Percentiles rank a stretch among this genome's conserved stretches.
These are phyloP conservation scores for Globisporangium iwayamae DNA, from an alignment of 352 stramenopile species.

Conservation along the genomic window DNA sequence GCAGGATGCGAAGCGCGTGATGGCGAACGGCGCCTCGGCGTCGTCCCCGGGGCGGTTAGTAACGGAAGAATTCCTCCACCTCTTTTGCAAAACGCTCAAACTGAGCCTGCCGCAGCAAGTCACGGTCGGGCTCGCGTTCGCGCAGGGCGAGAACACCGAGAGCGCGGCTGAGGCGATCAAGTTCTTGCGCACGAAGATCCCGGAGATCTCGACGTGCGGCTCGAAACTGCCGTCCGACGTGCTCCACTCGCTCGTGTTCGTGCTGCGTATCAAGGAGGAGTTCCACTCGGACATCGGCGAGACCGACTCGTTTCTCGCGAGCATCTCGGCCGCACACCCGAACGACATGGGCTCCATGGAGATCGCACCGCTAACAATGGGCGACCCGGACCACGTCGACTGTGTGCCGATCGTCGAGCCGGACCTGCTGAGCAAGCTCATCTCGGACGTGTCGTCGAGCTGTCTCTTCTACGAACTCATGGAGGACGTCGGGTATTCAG, in stretches of 20 bases:
- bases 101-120: conserved; percentile 85
- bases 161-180: conserved; percentile 61
- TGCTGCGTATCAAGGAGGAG: conserved; percentile 75
- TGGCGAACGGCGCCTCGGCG: conserved; percentile 15
- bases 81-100: conserved; percentile 81
- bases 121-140: conserved; percentile 78
- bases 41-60: conserved; percentile 33
- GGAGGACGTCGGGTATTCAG: conserved; percentile 88
- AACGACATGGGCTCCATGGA: conserved; percentile 85
- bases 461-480: conserved; percentile 90
- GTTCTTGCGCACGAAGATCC: conserved; percentile 82
- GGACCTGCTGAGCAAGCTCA: conserved; percentile 70
- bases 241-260: conserved; percentile 79
- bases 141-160: conserved; percentile 60
- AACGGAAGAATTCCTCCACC: conserved; percentile 73
- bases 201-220: conserved; percentile 77
- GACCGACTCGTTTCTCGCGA: conserved; percentile 84
- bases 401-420: conserved; percentile 55
- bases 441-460: conserved; percentile 70
- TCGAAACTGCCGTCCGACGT: conserved; percentile 83
- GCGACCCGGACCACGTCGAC: conserved; percentile 85
- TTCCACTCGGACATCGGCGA: conserved; percentile 71
- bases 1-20: conserved; percentile 27
- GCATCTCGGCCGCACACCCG: conserved; percentile 80
- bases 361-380: conserved; percentile 82